Evolutionary conservation across 768 basidiomycete species (phyloP).

Genomic region (Auricularia cornea): DNA sequence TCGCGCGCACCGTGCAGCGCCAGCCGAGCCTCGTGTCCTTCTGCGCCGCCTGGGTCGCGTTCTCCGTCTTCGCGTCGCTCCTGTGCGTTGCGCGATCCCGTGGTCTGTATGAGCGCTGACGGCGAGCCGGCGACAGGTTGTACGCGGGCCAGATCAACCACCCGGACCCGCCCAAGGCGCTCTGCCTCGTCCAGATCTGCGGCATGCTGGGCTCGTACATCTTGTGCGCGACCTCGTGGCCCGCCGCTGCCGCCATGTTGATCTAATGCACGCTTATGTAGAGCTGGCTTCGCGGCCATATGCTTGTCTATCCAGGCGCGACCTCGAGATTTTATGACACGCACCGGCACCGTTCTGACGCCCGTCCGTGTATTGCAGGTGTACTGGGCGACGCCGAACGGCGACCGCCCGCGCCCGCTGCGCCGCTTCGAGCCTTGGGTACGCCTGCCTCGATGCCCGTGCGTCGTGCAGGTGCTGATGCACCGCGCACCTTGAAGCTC

Average conservation of each 20-base stretch:
- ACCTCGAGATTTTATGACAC: not conserved
- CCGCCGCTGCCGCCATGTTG: not conserved
- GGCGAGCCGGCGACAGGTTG: not conserved
- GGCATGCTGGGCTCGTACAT: conserved; percentile 1
- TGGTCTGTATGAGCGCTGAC: not conserved
- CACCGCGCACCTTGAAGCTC: not conserved
- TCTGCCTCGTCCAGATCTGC: not conserved
- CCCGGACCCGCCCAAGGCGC: not conserved
- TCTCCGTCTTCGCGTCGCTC: not conserved
- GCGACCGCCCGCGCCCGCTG: not conserved
- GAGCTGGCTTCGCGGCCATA: not conserved
- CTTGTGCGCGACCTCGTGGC: not conserved
- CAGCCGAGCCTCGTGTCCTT: not conserved
- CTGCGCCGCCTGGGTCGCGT: not conserved
- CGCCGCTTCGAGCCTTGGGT: not conserved
- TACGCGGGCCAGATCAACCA: not conserved
- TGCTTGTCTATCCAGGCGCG: not conserved
- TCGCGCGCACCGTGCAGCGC: not conserved
- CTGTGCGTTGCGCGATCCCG: not conserved
- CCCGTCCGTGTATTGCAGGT: not conserved
- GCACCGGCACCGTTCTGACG: not conserved
- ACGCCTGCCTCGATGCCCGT: too few species aligned
- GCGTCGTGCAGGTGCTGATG: too few species aligned
- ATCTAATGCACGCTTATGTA: not conserved
- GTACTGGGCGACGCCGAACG: not conserved